Evolutionary conservation across 1,284 basidiomycete species (phyloP).

Genomic region (Cryptococcus sp.): DNA sequence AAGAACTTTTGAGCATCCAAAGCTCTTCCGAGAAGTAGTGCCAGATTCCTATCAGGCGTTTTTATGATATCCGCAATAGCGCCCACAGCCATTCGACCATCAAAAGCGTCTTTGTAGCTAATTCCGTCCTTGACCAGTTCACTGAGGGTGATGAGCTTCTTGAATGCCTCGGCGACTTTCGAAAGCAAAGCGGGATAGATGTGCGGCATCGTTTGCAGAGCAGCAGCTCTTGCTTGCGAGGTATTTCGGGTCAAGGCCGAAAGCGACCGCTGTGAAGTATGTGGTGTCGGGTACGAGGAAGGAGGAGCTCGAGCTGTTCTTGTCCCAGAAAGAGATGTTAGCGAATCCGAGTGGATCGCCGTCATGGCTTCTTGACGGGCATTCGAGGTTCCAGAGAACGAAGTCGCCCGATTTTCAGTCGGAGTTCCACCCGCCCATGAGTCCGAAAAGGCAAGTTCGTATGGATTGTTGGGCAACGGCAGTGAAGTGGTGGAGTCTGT

Average conservation of each 20-base stretch:
- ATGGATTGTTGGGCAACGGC: constrained; percentile 14
- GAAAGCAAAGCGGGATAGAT: constrained; percentile 94
- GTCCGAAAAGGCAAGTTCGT: constrained; percentile 25
- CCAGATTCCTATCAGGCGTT: constrained; percentile 94
- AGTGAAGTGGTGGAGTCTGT: constrained; percentile 43
- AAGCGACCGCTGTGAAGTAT: constrained; percentile 33
- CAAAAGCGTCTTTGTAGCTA: constrained; percentile 93
- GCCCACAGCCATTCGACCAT: constrained; percentile 93
- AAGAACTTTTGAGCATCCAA: constrained; percentile 99
- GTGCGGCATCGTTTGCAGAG: constrained; percentile 58
- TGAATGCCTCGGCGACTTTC: constrained; percentile 89
- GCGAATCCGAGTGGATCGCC: constrained; percentile 35
- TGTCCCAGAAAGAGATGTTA: constrained; percentile 1
- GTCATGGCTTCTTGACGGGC: constrained; percentile 31
- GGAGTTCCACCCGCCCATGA: constrained; percentile 20
- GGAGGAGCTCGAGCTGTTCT: constrained; percentile 8
- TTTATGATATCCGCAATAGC: constrained; percentile 97
- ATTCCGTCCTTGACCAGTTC: constrained; percentile 92
- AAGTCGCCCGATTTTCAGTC: constrained; percentile 41
- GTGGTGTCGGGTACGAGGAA: constrained; percentile 27
- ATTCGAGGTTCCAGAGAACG: constrained; percentile 40
- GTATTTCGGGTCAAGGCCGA: constrained; percentile 25
- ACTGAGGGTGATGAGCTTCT: constrained; percentile 66
- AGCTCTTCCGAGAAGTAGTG: constrained; percentile 86
- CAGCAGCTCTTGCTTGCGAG: constrained; percentile 28